phyloP scores from a whole-genome alignment of 1,139 yeast species.

The Maudiozyma humilis region DNA sequence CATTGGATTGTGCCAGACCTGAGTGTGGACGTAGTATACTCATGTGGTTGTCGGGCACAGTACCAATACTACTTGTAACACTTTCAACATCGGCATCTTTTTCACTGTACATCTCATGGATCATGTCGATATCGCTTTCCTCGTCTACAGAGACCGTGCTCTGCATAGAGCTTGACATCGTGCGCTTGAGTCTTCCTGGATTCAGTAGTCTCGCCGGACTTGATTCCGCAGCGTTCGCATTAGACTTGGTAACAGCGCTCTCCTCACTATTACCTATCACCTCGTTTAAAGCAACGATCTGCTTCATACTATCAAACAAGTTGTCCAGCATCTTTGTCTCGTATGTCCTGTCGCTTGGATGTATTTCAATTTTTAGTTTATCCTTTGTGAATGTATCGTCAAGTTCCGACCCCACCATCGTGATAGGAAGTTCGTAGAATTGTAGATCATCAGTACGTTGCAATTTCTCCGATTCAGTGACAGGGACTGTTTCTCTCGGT shows the following conservation, averaged over 20 bases:
- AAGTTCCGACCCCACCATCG: constrained; percentile 49
- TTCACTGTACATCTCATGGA: constrained; percentile 13
- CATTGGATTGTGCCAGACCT: no score
- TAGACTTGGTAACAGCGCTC: no score
- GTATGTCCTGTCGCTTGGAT: constrained; percentile 8
- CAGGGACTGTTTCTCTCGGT: not conserved
- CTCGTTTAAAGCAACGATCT: constrained; percentile 15
- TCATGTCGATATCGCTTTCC: constrained; percentile 28
- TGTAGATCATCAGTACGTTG: constrained; percentile 43
- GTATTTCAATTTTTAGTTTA: constrained; percentile 10
- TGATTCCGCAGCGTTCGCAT: no score
- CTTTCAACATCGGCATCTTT: constrained; percentile 15
- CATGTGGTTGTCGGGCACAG: constrained; percentile 10
- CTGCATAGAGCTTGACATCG: constrained; percentile 2
- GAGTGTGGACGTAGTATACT: constrained; percentile 4
- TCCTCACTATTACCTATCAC: not conserved
- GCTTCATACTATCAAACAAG: constrained; percentile 21
- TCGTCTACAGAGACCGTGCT: constrained; percentile 16
- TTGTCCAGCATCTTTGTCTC: constrained; percentile 12
- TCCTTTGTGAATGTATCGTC: constrained; percentile 32
- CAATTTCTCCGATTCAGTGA: constrained; percentile 38
- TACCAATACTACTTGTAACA: constrained; percentile 20
- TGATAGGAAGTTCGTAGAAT: constrained; percentile 64
- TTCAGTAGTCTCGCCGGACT: not conserved
- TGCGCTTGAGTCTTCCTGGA: constrained; percentile 4